Percentiles rank a stretch among this genome's conserved stretches.
Evolutionary conservation across 2,329 filamentous ascomycete genomes (phyloP).

Genomic region (Fusarium oxysporum): DNA sequence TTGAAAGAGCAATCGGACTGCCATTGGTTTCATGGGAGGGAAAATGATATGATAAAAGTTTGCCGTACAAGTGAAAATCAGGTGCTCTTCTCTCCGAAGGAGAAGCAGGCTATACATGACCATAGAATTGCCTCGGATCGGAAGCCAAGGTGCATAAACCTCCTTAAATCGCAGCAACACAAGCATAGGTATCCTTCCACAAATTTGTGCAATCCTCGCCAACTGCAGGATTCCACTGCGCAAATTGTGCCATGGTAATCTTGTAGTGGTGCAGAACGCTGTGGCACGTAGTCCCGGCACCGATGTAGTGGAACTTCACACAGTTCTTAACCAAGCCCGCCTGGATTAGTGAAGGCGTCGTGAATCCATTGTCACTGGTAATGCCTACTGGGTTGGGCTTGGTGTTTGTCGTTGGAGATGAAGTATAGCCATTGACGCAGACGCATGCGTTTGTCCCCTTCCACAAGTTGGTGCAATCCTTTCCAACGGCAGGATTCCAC

Average conservation of each 20-base stretch:
- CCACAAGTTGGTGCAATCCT: not conserved
- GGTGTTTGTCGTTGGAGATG: not conserved
- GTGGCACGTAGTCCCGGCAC: not conserved
- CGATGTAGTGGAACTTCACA: slow-evolving; percentile 4
- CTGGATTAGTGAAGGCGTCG: not conserved
- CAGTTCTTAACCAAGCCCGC: slow-evolving; percentile 9
- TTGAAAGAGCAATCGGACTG: rapidly evolving
- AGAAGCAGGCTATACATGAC: rapidly evolving
- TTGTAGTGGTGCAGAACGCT: not conserved
- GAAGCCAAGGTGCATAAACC: rapidly evolving
- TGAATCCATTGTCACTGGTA: not conserved
- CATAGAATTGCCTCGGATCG: rapidly evolving
- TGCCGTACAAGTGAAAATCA: not conserved
- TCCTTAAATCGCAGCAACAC: not conserved
- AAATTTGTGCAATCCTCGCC: not conserved
- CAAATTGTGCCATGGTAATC: slow-evolving; percentile 4
- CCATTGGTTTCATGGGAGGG: rapidly evolving
- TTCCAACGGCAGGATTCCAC: slow-evolving; percentile 2
- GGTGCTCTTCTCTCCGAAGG: rapidly evolving
- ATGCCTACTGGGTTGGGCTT: not conserved
- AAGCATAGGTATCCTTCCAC: not conserved
- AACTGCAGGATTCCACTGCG: slow-evolving; percentile 5
- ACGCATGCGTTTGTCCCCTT: not conserved
- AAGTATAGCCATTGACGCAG: not conserved
- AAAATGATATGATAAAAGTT: no score